Conservation (phyloP, 371 early-diverging fungal genomes). For the Globomyces sp. region DNA sequence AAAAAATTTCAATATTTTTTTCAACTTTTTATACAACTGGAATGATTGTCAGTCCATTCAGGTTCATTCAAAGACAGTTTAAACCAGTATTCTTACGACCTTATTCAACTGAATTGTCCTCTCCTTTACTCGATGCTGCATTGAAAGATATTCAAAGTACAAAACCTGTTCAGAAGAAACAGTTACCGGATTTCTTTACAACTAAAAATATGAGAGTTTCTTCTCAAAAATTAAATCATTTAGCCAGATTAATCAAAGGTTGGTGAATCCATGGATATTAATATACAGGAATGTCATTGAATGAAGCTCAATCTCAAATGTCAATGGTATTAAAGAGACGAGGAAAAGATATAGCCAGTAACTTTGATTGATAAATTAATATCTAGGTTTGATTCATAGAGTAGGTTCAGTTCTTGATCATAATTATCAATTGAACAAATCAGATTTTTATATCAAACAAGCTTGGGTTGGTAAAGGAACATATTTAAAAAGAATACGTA, state of each 20-base stretch:
- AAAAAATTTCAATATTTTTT: too few species aligned
- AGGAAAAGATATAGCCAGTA: slow-evolving; percentile 44
- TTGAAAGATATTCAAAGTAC: slow-evolving; percentile 1
- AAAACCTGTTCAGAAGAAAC: background rate
- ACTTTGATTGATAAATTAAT: too few species aligned
- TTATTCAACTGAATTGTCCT: slow-evolving; percentile 9
- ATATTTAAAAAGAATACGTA: slow-evolving; percentile 64
- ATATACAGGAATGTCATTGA: slow-evolving; percentile 51
- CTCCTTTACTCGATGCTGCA: slow-evolving; percentile 12
- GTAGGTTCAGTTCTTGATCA: slow-evolving; percentile 21
- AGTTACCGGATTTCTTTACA: slow-evolving; percentile 27
- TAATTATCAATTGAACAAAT: slow-evolving; percentile 26
- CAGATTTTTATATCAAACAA: slow-evolving; percentile 49
- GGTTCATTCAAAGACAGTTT: too few species aligned
- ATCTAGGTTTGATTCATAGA: slow-evolving; percentile 25
- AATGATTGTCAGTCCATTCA: too few species aligned
- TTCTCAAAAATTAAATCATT: slow-evolving; percentile 80
- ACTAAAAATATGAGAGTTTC: slow-evolving; percentile 37
- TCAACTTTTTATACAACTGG: too few species aligned
- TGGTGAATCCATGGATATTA: too few species aligned
- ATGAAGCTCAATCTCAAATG: slow-evolving; percentile 87
- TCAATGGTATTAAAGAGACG: slow-evolving; percentile 77
- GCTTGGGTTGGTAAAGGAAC: slow-evolving; percentile 91
- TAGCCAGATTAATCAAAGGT: slow-evolving; percentile 82
- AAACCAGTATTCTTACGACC: background rate